Conservation (phyloP, 108 stramenopile species). For the Skeletonema menzelii region DNA sequence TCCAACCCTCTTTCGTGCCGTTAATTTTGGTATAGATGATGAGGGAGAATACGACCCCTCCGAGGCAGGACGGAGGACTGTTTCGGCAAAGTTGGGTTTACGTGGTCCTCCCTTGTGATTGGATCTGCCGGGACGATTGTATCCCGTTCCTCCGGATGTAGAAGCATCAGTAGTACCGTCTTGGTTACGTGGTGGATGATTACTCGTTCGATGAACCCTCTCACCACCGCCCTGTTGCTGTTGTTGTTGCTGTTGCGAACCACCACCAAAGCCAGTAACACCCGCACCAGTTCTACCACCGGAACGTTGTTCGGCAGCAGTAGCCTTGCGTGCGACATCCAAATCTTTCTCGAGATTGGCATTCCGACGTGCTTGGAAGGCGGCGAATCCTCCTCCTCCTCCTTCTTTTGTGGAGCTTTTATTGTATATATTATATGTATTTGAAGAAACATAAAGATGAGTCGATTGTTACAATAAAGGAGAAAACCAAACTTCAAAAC, state of each 20-base stretch:
- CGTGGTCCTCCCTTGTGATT: constrained; percentile 20
- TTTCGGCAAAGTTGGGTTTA: constrained; percentile 45
- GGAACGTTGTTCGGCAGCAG: constrained; percentile 1
- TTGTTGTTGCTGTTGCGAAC: neutral
- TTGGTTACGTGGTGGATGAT: neutral
- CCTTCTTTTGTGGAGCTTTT: neutral
- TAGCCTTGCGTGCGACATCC: constrained; percentile 25
- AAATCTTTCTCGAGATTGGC: constrained; percentile 35
- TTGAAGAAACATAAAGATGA: neutral
- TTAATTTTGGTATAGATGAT: constrained; percentile 66
- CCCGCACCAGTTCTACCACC: constrained; percentile 4
- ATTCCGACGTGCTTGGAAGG: constrained; percentile 26
- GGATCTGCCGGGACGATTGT: constrained; percentile 21
- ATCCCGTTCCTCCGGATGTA: neutral
- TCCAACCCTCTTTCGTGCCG: constrained; percentile 60
- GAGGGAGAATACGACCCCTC: constrained; percentile 7
- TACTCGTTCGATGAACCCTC: neutral
- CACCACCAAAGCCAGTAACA: neutral
- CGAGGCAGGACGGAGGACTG: constrained; percentile 30
- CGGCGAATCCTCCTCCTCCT: constrained; percentile 26
- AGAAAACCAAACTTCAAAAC: neutral
- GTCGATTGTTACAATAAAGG: neutral
- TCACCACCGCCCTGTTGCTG: neutral
- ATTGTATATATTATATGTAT: neutral
- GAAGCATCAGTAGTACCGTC: neutral